These are phyloP conservation scores for Cordyceps pruinosa DNA, from an alignment of 2,329 filamentous ascomycete species.

Conservation along the genomic window DNA sequence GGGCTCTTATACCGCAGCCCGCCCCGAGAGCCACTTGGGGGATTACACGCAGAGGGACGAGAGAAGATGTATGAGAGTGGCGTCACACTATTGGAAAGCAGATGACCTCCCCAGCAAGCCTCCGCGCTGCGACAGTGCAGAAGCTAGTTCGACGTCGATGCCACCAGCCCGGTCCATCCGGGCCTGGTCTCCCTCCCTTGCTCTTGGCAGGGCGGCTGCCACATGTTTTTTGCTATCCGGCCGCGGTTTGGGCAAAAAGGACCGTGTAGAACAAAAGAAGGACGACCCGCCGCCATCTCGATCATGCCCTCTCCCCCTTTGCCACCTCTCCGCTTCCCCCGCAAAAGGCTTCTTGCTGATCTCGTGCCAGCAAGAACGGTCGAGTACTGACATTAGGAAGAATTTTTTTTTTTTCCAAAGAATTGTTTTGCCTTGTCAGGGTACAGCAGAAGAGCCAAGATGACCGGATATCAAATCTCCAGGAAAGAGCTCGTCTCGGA, in stretches of 20 bases:
- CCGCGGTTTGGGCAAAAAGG: slow-evolving; percentile 8
- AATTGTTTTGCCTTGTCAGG: too few relatives aligned
- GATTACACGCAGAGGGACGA: neutral
- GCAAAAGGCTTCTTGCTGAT: neutral
- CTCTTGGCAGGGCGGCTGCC: neutral
- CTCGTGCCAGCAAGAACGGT: neutral
- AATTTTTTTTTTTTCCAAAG: neutral
- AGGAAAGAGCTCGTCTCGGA: slow-evolving; percentile 4
- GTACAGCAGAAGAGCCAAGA: neutral
- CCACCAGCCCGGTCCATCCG: neutral
- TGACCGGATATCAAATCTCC: neutral
- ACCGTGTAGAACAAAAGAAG: neutral
- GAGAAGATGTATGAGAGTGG: neutral
- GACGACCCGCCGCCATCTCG: neutral
- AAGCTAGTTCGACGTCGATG: neutral
- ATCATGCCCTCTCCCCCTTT: neutral
- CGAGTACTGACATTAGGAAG: neutral
- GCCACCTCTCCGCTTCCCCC: neutral
- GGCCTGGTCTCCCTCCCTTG: neutral
- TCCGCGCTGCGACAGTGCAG: neutral
- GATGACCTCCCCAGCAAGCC: neutral
- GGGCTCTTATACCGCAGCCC: neutral
- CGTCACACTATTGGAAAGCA: slow-evolving; percentile 1
- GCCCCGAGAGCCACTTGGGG: too few relatives aligned
- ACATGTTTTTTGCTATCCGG: neutral